phyloP scores from a whole-genome alignment of 495 filamentous ascomycete genomes.

The Penicillium samsonianum region DNA sequence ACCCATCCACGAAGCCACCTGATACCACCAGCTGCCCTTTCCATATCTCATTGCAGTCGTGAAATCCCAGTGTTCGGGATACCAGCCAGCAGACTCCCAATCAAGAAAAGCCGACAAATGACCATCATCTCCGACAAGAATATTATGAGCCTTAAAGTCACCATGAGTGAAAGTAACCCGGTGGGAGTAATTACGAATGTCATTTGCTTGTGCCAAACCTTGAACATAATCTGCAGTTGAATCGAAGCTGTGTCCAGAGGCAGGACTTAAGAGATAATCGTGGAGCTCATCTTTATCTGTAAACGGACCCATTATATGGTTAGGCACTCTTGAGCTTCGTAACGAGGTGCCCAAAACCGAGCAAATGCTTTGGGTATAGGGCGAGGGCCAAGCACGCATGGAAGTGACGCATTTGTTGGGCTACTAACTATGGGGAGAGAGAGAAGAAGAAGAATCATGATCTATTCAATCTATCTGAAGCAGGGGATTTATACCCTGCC shows the following conservation, averaged over 20 bases:
- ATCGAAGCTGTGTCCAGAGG: constrained; percentile 18
- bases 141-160: constrained; percentile 51
- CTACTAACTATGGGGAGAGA: too few relatives aligned
- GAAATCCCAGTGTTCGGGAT: constrained; percentile 58
- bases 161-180: constrained; percentile 48
- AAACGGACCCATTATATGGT: constrained; percentile 24
- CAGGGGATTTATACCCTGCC: too few relatives aligned
- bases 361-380: constrained; percentile 13
- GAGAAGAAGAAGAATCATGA: too few relatives aligned
- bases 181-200: constrained; percentile 19
- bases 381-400: constrained; percentile 22
- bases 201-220: constrained; percentile 21
- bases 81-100: constrained; percentile 56
- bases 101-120: constrained; percentile 53
- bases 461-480: too few relatives aligned
- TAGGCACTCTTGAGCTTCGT: constrained; percentile 17
- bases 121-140: constrained; percentile 43
- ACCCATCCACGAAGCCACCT: constrained; percentile 30
- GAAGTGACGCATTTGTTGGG: constrained; percentile 16
- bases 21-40: constrained; percentile 29
- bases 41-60: constrained; percentile 35
- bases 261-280: constrained; percentile 17
- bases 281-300: constrained; percentile 13
- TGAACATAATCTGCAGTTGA: constrained; percentile 22
- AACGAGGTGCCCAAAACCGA: constrained; percentile 14